These are phyloP conservation scores for Penicillium coprophilum DNA, from an alignment of 495 filamentous ascomycete species.

Conservation along the genomic window DNA sequence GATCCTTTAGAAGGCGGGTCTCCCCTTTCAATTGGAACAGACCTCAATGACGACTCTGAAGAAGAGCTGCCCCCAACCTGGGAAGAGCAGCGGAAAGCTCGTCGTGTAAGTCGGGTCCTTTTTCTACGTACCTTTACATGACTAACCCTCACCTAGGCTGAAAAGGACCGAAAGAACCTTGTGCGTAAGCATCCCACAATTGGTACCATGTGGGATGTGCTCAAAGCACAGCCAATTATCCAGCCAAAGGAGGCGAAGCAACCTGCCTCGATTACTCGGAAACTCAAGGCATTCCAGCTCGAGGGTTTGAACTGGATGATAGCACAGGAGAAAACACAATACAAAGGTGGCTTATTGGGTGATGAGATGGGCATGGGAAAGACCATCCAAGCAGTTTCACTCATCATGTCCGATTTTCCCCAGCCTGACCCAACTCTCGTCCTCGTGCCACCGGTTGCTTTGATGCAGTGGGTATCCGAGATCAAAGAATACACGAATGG, in stretches of 20 bases:
- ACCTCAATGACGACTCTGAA: conserved; percentile 21
- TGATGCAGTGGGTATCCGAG: conserved; percentile 97
- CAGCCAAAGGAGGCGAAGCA: conserved; percentile 67
- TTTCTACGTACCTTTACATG: neutral
- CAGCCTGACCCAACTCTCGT: conserved; percentile 80
- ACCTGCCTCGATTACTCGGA: conserved; percentile 73
- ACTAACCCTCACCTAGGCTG: conserved; percentile 27
- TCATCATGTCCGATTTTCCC: conserved; percentile 96
- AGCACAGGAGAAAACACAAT: conserved; percentile 78
- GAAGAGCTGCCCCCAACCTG: conserved; percentile 12
- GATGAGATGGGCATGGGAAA: conserved; percentile 99
- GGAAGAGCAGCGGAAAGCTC: conserved; percentile 20
- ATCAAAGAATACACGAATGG: conserved; percentile 89
- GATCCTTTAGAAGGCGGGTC: neutral
- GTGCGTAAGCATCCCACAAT: conserved; percentile 76
- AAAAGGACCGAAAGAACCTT: conserved; percentile 62
- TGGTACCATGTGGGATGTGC: conserved; percentile 76
- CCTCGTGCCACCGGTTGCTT: conserved; percentile 87
- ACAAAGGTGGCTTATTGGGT: conserved; percentile 84
- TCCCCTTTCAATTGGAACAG: neutral
- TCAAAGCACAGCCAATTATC: conserved; percentile 66
- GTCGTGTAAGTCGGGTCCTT: conserved; percentile 34
- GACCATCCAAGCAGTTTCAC: conserved; percentile 93
- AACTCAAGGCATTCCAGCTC: conserved; percentile 87
- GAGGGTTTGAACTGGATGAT: conserved; percentile 94